These are phyloP conservation scores for Aspergillus flavus DNA, from an alignment of 2,329 filamentous ascomycete species.

Conservation along the genomic window DNA sequence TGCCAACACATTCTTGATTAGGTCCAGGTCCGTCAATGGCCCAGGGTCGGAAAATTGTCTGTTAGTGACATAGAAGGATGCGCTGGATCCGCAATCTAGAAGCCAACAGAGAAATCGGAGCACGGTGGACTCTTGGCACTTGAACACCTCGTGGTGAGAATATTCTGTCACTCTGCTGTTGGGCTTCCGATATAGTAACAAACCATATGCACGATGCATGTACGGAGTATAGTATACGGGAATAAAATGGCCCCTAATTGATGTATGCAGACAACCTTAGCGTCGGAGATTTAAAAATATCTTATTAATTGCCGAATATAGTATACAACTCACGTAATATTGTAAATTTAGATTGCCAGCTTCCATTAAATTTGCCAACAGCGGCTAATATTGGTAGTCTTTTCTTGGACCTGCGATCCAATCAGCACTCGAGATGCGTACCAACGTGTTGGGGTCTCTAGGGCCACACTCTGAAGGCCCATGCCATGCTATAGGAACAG, in stretches of 20 bases:
- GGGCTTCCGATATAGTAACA: not conserved
- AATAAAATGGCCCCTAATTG: not conserved
- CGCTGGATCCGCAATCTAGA: not conserved
- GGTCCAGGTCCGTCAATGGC: not conserved
- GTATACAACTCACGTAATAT: not conserved
- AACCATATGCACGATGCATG: not conserved
- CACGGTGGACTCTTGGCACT: not conserved
- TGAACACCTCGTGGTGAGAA: not conserved
- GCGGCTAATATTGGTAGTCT: conserved; percentile 7
- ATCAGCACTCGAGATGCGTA: not conserved
- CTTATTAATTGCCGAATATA: conserved; percentile 6
- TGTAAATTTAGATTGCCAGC: not conserved
- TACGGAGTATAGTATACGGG: not conserved
- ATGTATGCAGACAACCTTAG: not conserved
- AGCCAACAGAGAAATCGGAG: not conserved
- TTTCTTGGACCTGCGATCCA: not conserved
- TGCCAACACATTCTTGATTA: not conserved
- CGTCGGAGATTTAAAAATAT: conserved; percentile 7
- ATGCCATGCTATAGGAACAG: not conserved
- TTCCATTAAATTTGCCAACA: conserved; percentile 4
- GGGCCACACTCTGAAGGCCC: not conserved
- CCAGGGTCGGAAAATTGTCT: not conserved
- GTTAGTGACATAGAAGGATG: not conserved
- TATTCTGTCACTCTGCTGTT: not conserved
- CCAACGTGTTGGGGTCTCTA: conserved; percentile 7